These are phyloP conservation scores for Choanephora cucurbitarum DNA, from an alignment of 371 early-diverging fungal genomes.

Conservation along the genomic window DNA sequence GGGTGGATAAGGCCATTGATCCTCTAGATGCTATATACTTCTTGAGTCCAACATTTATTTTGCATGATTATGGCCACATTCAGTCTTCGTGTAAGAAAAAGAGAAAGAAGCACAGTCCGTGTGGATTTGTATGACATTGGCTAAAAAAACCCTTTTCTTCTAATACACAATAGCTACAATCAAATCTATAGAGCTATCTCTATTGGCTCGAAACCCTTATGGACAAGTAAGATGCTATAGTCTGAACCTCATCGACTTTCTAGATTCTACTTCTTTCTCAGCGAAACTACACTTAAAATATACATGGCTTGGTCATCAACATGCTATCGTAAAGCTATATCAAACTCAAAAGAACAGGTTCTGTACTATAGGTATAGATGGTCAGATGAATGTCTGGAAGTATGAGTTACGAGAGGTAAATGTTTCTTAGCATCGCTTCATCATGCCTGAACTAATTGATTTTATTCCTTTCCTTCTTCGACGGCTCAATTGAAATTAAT, in stretches of 20 bases:
- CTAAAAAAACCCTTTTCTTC: neutral
- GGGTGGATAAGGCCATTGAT: constrained; percentile 62
- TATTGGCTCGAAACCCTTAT: constrained; percentile 60
- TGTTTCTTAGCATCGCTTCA: neutral
- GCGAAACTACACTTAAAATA: constrained; percentile 63
- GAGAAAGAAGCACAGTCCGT: neutral
- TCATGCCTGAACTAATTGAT: neutral
- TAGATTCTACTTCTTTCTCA: constrained; percentile 62
- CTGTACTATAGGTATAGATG: constrained; percentile 54
- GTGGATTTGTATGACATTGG: neutral
- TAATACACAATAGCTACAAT: constrained; percentile 46
- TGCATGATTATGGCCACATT: constrained; percentile 56
- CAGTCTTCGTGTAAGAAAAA: constrained; percentile 43
- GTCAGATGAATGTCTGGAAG: constrained; percentile 62
- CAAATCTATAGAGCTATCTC: constrained; percentile 68
- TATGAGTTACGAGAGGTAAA: constrained; percentile 44
- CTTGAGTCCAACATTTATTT: constrained; percentile 53
- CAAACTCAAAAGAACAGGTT: constrained; percentile 51
- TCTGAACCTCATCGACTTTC: constrained; percentile 77
- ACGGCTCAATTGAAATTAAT: no score
- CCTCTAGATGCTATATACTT: constrained; percentile 63
- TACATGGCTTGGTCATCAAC: constrained; percentile 72
- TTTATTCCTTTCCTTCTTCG: no score
- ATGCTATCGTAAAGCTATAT: constrained; percentile 38
- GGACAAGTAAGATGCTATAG: constrained; percentile 70